Evolutionary conservation across 2,329 filamentous ascomycete species (phyloP).

Genomic region (Chaetothyriales sp.): DNA sequence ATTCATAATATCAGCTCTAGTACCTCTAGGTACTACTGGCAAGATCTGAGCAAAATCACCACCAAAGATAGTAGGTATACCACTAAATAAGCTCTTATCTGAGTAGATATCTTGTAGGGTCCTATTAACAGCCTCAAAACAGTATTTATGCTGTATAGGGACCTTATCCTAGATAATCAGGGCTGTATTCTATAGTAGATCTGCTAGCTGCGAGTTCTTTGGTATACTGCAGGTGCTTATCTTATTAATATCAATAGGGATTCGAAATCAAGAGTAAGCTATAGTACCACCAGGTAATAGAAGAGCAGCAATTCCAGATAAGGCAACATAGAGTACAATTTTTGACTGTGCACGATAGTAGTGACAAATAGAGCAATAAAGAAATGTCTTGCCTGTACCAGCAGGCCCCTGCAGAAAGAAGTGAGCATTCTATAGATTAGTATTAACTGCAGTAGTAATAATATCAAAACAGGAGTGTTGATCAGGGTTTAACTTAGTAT

Average conservation of each 20-base stretch:
- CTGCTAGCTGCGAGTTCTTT: not conserved
- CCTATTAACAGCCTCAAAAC: no score
- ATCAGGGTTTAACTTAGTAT: no score
- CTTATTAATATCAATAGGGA: slow-evolving; percentile 1
- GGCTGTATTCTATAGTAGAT: slow-evolving; percentile 1
- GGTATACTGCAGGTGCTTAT: not conserved
- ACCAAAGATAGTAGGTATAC: no score
- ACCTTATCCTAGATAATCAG: not conserved
- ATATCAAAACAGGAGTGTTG: no score
- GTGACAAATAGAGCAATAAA: not conserved
- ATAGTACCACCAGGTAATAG: not conserved
- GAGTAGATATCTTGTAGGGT: no score
- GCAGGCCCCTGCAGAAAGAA: not conserved
- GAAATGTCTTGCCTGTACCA: not conserved
- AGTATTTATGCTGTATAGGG: no score
- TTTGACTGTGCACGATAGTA: not conserved
- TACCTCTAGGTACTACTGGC: no score
- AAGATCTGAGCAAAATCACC: no score
- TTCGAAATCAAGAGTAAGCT: slow-evolving; percentile 4
- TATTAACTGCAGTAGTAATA: not conserved
- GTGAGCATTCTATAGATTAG: not conserved
- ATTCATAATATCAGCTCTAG: no score
- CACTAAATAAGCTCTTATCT: no score
- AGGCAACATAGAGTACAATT: not conserved
- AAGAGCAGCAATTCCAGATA: not conserved